Conservation (phyloP, 2,329 filamentous ascomycete species). For the Ilyonectria robusta region DNA sequence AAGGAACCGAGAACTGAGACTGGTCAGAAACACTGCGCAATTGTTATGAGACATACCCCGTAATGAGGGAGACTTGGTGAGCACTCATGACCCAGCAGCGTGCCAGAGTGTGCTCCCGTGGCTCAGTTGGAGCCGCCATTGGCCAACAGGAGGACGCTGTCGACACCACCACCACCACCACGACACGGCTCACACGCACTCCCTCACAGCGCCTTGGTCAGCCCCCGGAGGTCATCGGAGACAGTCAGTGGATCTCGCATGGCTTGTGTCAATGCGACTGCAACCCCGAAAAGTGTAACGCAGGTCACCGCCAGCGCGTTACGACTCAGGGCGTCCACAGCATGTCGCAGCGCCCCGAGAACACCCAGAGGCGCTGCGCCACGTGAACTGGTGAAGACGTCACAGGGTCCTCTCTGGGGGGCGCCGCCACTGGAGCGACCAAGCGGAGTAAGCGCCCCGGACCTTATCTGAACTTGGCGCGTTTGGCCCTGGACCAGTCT, state of each 20-base stretch:
- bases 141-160: background rate
- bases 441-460: background rate
- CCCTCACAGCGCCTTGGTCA: background rate
- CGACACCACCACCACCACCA: background rate
- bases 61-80: background rate
- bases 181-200: background rate
- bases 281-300: background rate
- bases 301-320: background rate
- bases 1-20: no score
- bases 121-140: slow-evolving; percentile 14
- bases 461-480: slow-evolving; percentile 25
- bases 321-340: no score
- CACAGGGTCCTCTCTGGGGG: background rate
- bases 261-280: slow-evolving; percentile 8
- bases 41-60: background rate
- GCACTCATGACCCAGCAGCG: slow-evolving; percentile 12
- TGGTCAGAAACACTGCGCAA: background rate
- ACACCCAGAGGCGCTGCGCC: background rate
- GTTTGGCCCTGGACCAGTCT: background rate
- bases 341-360: slow-evolving; percentile 12
- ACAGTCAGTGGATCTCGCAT: background rate
- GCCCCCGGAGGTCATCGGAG: background rate
- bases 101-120: slow-evolving; percentile 14
- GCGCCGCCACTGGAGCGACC: background rate
- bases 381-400: background rate